Evolutionary conservation across 148 eudicot genomes (phyloP).

Genomic region (Chenopodium album): DNA sequence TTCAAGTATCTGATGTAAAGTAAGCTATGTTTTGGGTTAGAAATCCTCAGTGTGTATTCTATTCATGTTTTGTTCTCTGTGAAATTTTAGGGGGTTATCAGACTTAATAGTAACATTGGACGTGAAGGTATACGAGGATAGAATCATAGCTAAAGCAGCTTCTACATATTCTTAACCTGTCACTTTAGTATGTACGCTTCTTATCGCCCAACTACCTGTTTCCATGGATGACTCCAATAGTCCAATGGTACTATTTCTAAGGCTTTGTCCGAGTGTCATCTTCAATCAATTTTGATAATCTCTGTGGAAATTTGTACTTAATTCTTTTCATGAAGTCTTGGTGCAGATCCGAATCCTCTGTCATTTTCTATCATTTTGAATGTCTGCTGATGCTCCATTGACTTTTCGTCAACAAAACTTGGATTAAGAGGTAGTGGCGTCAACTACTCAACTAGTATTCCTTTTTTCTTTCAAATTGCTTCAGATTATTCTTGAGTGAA

Average conservation of each 20-base stretch:
- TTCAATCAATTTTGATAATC: conserved; percentile 23
- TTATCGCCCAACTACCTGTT: conserved; percentile 44
- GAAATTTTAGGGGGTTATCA: neutral
- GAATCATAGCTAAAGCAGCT: conserved; percentile 72
- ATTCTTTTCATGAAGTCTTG: no score
- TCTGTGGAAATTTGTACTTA: neutral
- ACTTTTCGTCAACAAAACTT: neutral
- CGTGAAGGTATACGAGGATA: conserved; percentile 68
- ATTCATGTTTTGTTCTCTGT: neutral
- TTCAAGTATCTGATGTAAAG: conserved; percentile 7
- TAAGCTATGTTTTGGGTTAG: neutral
- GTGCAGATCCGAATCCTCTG: no score
- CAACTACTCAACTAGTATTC: neutral
- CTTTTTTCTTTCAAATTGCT: neutral
- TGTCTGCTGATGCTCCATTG: neutral
- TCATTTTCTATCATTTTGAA: neutral
- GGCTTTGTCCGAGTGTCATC: neutral
- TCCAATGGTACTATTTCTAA: conserved; percentile 64
- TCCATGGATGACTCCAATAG: conserved; percentile 59
- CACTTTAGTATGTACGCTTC: conserved; percentile 36
- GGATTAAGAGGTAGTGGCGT: neutral
- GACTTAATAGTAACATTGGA: neutral
- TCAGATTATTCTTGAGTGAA: no score
- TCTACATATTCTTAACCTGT: conserved; percentile 39
- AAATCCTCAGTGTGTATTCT: neutral